Conservation (phyloP, 2,329 filamentous ascomycete species). For the Ceratocystis papillata region DNA sequence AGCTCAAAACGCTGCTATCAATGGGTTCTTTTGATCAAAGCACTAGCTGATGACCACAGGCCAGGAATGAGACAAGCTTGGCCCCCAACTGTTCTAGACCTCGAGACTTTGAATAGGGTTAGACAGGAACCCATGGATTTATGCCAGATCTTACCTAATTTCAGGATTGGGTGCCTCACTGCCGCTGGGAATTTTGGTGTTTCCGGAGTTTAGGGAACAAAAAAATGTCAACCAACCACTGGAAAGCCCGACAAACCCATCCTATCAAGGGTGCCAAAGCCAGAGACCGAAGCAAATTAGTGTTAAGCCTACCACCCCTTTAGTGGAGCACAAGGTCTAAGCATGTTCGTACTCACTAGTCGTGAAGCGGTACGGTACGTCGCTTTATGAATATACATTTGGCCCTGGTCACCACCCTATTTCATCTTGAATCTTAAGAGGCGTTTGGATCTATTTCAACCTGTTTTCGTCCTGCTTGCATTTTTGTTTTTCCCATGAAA, state of each 20-base stretch:
- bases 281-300: neutral
- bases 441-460: neutral
- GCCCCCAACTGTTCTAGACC: neutral
- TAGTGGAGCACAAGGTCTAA: neutral
- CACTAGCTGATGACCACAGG: neutral
- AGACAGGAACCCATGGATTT: neutral
- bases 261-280: neutral
- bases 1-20: too few species aligned
- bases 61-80: too few species aligned
- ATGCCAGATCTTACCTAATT: neutral
- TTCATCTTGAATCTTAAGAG: neutral
- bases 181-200: neutral
- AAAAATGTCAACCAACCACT: slow-evolving; percentile 7
- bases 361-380: neutral
- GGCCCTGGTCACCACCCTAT: neutral
- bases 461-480: neutral
- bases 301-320: neutral
- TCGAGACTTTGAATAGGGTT: neutral
- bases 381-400: neutral
- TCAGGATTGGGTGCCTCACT: neutral
- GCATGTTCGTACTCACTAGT: neutral
- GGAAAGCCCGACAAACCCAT: neutral
- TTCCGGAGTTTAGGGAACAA: slow-evolving; percentile 3
- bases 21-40: neutral
- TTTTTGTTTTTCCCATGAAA: slow-evolving; percentile 5